These are phyloP conservation scores for Barnettozyma californica DNA, from an alignment of 805 yeast species.

Conservation along the genomic window DNA sequence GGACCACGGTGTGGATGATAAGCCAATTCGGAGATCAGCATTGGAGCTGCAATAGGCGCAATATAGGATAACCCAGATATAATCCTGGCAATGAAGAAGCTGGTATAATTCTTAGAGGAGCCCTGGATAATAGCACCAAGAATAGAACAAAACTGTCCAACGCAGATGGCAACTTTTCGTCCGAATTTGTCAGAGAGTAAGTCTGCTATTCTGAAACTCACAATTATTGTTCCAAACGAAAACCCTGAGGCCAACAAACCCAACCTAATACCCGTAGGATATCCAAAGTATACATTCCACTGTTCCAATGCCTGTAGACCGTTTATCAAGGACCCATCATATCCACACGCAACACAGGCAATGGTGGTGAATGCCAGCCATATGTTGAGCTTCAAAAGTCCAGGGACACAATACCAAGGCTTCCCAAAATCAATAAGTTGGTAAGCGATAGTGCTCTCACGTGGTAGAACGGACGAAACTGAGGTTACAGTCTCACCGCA, in stretches of 20 bases:
- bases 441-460: constrained; percentile 6
- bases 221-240: neutral
- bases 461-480: neutral
- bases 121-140: constrained; percentile 26
- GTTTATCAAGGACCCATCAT: constrained; percentile 45
- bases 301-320: constrained; percentile 41
- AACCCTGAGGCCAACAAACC: constrained; percentile 27
- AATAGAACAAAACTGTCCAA: constrained; percentile 15
- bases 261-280: constrained; percentile 34
- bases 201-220: neutral
- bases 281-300: constrained; percentile 37
- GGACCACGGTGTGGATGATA: constrained; percentile 39
- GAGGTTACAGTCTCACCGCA: neutral
- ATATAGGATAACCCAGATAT: constrained; percentile 44
- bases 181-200: neutral
- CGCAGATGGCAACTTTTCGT: neutral
- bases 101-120: constrained; percentile 18
- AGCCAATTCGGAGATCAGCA: constrained; percentile 47
- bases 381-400: constrained; percentile 34
- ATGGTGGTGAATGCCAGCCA: constrained; percentile 37
- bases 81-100: constrained; percentile 31
- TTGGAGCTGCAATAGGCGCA: constrained; percentile 41
- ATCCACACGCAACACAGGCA: constrained; percentile 44
- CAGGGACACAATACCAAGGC: constrained; percentile 33
- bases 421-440: constrained; percentile 25